Evolutionary conservation across 495 filamentous ascomycete species (phyloP), one percentile per base, ranked within the genome.

Genomic region (Pseudomonodictys pantanalensis): DNA sequence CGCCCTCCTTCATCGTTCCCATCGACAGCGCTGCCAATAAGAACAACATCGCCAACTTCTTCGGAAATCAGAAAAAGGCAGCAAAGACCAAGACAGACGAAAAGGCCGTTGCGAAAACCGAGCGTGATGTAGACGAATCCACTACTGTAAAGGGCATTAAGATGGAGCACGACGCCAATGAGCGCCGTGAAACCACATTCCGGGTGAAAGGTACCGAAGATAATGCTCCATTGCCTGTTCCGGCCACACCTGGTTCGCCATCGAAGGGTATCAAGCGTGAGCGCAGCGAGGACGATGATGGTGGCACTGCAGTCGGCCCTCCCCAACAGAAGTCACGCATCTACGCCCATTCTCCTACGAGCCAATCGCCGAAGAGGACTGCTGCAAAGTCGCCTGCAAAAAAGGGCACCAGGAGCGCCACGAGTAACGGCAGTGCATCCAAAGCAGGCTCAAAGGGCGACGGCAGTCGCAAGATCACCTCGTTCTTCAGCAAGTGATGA

Each of bases 21-120:
- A 74, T 96, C 41, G 79, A 84, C 64, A 91, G 87, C 71, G 85
- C 80, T 47, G 88, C 91, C 67, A 95, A 95, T 67, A 96, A 95
- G 75, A 82, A 76, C 35, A 95, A 91, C 58, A 97, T 98, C 70
- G 89, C 87, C 12, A 96, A 95, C 68, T 97, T 95, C 75, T 98
- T 98, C 66, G 80, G 75, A 4, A 84, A 82, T 58, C 73, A 79
- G 52, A 81, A 74, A 67, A 80, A 72, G 39, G 55, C 64, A 12
- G 59, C 65, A 10, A 70, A 71, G 67, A 28, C 58, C 18, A 51
- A 52, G 24, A 22, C 53, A 15, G 52, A 54, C 22, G 43, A 72
- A 53, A 50, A 56, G 28, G 12, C n/a, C 10, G 18, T 38, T 22
- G 48, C 58, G 43, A 65, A 57, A 51, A 60, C 42, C 55, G 62